These are phyloP conservation scores for Scolecobasidium constrictum DNA, from an alignment of 2,329 filamentous ascomycete species.

Conservation along the genomic window DNA sequence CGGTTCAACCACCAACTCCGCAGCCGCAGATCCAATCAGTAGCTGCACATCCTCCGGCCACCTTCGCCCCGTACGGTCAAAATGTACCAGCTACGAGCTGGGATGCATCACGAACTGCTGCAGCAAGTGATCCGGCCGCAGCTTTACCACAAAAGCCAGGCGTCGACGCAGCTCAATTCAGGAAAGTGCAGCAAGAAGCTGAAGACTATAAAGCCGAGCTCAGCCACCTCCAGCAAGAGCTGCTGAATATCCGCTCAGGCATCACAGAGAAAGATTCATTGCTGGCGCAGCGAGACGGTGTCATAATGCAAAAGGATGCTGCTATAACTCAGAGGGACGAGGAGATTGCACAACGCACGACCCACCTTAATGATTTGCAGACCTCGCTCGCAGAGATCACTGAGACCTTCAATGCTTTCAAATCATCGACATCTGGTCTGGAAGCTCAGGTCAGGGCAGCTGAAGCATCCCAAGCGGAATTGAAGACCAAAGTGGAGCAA, in stretches of 20 bases:
- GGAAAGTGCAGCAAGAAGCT: neutral
- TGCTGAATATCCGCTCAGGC: neutral
- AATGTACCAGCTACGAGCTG: no score
- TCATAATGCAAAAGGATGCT: slow-evolving; percentile 5
- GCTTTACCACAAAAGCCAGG: no score
- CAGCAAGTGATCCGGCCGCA: no score
- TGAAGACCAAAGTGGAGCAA: neutral
- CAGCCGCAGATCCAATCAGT: no score
- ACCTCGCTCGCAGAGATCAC: slow-evolving; percentile 3
- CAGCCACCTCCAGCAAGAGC: neutral
- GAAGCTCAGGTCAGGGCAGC: neutral
- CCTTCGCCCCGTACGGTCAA: no score
- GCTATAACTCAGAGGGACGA: slow-evolving; percentile 2
- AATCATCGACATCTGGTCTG: neutral
- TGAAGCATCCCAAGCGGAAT: neutral
- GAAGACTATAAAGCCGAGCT: slow-evolving; percentile 1
- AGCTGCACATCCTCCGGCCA: no score
- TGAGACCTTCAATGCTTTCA: neutral
- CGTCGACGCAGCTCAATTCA: no score
- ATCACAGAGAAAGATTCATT: neutral
- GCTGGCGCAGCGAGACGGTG: slow-evolving; percentile 5
- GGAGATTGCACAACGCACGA: neutral
- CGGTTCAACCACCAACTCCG: no score
- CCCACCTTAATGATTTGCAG: neutral
- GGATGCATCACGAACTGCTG: no score